phyloP scores from a whole-genome alignment of 331 rosid genomes.

The Rhamnella rubrinervis region DNA sequence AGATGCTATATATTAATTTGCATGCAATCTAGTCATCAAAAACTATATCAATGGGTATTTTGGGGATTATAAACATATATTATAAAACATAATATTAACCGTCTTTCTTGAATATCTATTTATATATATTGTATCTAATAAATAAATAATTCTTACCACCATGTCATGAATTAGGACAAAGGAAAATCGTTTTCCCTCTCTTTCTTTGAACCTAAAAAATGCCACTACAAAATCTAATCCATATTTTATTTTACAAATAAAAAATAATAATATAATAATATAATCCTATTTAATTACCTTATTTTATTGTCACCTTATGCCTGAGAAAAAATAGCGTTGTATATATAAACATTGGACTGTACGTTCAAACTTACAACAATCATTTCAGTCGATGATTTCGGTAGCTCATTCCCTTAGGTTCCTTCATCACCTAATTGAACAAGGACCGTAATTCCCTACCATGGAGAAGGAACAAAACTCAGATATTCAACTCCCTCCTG shows the following conservation, averaged over 20 bases:
- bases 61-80: too few species aligned
- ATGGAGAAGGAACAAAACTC: slow-evolving; percentile 47
- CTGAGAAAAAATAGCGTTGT: slow-evolving; percentile 24
- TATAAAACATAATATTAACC: too few species aligned
- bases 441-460: slow-evolving; percentile 10
- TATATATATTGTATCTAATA: too few species aligned
- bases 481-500: slow-evolving; percentile 64
- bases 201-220: slow-evolving; percentile 18
- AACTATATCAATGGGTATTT: too few species aligned
- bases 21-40: too few species aligned
- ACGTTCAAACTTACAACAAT: slow-evolving; percentile 32
- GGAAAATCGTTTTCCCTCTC: slow-evolving; percentile 30
- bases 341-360: slow-evolving; percentile 48
- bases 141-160: too few species aligned
- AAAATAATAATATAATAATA: background rate
- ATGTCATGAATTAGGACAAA: background rate
- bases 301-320: slow-evolving; percentile 42
- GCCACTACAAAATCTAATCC: background rate
- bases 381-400: slow-evolving; percentile 43
- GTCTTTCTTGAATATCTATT: too few species aligned
- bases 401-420: slow-evolving; percentile 33
- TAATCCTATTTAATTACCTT: slow-evolving; percentile 18
- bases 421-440: slow-evolving; percentile 18
- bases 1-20: too few species aligned
- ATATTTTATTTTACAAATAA: too few species aligned